A percentile compares a stretch with the other conserved stretches of the same genome.
Conservation (phyloP, 2,329 filamentous ascomycete species). For the Alternaria gaisen region DNA sequence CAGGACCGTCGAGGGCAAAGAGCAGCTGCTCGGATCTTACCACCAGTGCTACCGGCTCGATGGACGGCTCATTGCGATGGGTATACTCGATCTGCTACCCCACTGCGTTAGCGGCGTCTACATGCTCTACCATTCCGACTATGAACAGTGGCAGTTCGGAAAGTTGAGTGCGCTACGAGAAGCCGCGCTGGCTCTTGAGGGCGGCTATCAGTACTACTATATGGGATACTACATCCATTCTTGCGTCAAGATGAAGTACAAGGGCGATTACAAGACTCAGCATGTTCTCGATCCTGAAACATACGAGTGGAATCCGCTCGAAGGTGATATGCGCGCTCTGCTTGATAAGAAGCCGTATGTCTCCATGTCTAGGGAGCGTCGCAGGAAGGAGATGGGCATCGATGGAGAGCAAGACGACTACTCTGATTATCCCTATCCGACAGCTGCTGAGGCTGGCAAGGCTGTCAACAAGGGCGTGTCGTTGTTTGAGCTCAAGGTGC, state of each 20-base stretch:
- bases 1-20: constrained; percentile 58
- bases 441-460: constrained; percentile 41
- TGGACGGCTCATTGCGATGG: constrained; percentile 76
- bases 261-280: constrained; percentile 79
- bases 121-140: constrained; percentile 80
- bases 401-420: constrained; percentile 20
- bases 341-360: constrained; percentile 67
- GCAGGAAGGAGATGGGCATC: constrained; percentile 26
- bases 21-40: constrained; percentile 72
- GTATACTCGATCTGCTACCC: constrained; percentile 79
- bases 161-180: constrained; percentile 80
- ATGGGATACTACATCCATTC: constrained; percentile 85
- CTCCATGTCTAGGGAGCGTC: constrained; percentile 51
- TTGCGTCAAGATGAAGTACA: constrained; percentile 86
- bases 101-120: constrained; percentile 83
- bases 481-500: constrained; percentile 71
- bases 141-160: constrained; percentile 74
- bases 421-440: constrained; percentile 37
- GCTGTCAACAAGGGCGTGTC: constrained; percentile 52
- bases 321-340: constrained; percentile 60
- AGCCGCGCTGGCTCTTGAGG: constrained; percentile 73
- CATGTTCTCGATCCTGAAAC: constrained; percentile 75
- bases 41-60: constrained; percentile 86
- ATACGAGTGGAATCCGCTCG: constrained; percentile 68
- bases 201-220: constrained; percentile 79